Base-by-base conservation (phyloP, 2,329 filamentous ascomycete species). In the Akanthomyces muscarius region DNA sequence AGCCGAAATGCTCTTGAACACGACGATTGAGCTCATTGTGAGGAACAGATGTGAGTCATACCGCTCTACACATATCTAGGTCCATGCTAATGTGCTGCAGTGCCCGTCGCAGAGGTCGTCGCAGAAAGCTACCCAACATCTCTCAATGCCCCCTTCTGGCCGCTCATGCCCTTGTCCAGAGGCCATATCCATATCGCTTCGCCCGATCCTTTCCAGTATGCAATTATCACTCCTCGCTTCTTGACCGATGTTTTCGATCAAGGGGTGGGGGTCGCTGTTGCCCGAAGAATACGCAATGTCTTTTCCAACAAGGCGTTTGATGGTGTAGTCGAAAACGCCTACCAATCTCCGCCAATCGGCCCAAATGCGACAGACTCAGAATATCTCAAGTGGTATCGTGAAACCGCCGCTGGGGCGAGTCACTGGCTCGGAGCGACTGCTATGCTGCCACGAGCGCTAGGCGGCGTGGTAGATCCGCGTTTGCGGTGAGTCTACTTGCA, bases 351-450 rank as follows among this genome's bases (percentile, higher is more conserved):
- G 1, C 47, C 60, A 1, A 61, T 70, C 25, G 66, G 66, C 2
- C 65, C 57, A 2, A 67, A 67, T 11, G 65, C 65, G 4, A 70
- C 64, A 1, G 66, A 70, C 52, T 52, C 63, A 1, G 66, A 69
- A 44, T 69, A 68, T 54, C 55, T 69, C 13, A 59, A 28, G 0
- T 70, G 68, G 68, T 64, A 65, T 4, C 51, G 53, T 2, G 45
- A 60, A 0, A 62, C 58, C 0, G 62, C 30, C 11, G 18, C 18
- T n/a, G 66, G 65, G 4, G 67, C 69, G 6, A 67, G 65, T 21
- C 69, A 71, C 55, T 70, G 69, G 69, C 52, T 69, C 11, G 68
- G 68, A n/a, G 51, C 66, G 18, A 70, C 68, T 4, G 66, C 69
- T 11, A 69, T 69, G 68, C 61, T 70, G 50, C 68, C 68, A 8